Conservation (phyloP, 192 early-diverging fungal genomes). For the Mortierella claussenii region DNA sequence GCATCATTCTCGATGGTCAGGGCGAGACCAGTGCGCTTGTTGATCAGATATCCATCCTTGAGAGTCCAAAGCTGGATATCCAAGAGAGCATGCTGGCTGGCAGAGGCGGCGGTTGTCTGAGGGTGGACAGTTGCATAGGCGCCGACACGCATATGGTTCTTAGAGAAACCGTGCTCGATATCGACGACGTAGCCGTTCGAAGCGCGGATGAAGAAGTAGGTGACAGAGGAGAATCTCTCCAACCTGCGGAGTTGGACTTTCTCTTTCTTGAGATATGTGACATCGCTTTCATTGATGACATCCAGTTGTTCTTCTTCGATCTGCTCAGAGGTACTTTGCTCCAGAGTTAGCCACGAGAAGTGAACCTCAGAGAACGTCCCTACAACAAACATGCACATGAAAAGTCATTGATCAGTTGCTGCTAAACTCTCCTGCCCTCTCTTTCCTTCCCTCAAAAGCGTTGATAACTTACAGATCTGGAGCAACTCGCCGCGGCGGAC, state of each 20-base stretch:
- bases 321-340: constrained; percentile 7
- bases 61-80: constrained; percentile 53
- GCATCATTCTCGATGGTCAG: constrained; percentile 35
- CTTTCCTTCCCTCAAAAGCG: no score
- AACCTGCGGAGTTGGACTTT: constrained; percentile 7
- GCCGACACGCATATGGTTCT: constrained; percentile 47
- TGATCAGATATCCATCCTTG: constrained; percentile 51
- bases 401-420: no score
- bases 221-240: constrained; percentile 23
- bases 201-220: constrained; percentile 50
- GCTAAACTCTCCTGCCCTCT: no score
- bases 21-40: constrained; percentile 52
- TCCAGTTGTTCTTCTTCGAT: constrained; percentile 28
- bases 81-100: constrained; percentile 46
- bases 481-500: constrained; percentile 23
- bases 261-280: constrained; percentile 21
- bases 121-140: constrained; percentile 42
- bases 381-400: no score
- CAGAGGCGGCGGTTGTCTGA: constrained; percentile 44
- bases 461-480: constrained; percentile 40
- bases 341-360: constrained; percentile 51
- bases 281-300: constrained; percentile 23
- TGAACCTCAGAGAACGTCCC: constrained; percentile 46
- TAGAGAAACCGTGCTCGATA: constrained; percentile 36
- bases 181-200: constrained; percentile 40